Evolutionary conservation across 176 grass and related monocot species (phyloP), one percentile per base, ranked within the genome.

Genomic region (Lolium rigidum): DNA sequence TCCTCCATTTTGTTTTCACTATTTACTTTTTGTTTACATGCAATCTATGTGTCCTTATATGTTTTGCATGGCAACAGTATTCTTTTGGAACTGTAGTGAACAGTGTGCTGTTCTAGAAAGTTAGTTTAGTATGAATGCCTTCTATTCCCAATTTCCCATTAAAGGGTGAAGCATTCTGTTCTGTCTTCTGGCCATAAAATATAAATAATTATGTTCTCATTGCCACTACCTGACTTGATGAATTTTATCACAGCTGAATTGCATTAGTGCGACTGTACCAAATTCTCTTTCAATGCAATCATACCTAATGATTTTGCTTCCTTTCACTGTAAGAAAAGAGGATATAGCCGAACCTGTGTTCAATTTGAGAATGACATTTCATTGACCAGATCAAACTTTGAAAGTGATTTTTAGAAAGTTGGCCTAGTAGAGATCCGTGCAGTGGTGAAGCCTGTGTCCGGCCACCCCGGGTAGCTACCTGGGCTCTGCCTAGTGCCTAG

Each of bases 71-170:
- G 6, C 17, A 35, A 15, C 9, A 9, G 7, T 24, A 73, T 15
- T 25, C 20, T 57, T 80, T 84, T 66, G 44, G 57, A 83, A 83
- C 17, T 17, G 5, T 84, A 39, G 47, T 49, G 10, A 47, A 38
- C 12, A 50, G n/a, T 50, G 4, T 54, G 22, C n/a, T 86, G 46
- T 44, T 78, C 59, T 37, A 54, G 56, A 72, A n/a, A n/a, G 16
- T 61, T 78, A 35, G 18, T 55, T 44, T 82, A 13, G 12, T 22
- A 55, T 77, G 39, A 57, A 75, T 49, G 55, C 67, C 9, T 74
- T 38, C 0, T 78, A 14, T 31, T 52, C 55, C 22, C 41, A 6
- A 43, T 43, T 43, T 47, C 2, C 46, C 9, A 13, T 62, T 60
- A 46, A 56, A 77, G 9, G 86, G 21, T 1, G 0, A 44, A 70